Conservation (phyloP, 176 grass and related monocot genomes). For the Musa acuminata region DNA sequence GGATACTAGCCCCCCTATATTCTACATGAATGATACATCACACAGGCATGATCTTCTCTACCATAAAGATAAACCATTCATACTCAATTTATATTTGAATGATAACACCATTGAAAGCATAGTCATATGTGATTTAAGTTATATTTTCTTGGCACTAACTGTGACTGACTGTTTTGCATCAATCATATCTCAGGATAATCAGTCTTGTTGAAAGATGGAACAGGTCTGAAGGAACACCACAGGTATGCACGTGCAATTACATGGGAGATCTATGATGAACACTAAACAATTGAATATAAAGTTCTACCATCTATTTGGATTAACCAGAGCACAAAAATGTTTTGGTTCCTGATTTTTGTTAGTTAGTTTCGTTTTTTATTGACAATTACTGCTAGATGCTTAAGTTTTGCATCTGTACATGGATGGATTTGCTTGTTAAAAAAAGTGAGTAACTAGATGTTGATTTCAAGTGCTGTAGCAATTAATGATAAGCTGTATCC, state of each 20-base stretch:
- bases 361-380: background rate
- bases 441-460: background rate
- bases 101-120: conserved; percentile 10
- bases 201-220: conserved; percentile 90
- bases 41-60: conserved; percentile 43
- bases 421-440: background rate
- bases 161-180: conserved; percentile 9
- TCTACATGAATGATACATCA: conserved; percentile 99
- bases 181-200: conserved; percentile 59
- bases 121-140: background rate
- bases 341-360: background rate
- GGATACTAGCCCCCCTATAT: conserved; percentile 85
- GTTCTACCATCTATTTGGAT: background rate
- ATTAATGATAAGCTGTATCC: background rate
- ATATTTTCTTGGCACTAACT: background rate
- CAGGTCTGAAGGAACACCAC: conserved; percentile 54
- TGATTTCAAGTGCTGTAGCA: background rate
- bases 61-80: background rate
- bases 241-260: conserved; percentile 26
- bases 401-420: background rate
- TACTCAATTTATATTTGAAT: background rate
- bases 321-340: too few species aligned
- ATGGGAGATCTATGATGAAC: background rate
- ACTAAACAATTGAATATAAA: background rate
- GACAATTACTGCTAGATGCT: background rate